These are phyloP conservation scores for Claviceps sorghi DNA, from an alignment of 2,329 filamentous ascomycete genomes.

Conservation along the genomic window DNA sequence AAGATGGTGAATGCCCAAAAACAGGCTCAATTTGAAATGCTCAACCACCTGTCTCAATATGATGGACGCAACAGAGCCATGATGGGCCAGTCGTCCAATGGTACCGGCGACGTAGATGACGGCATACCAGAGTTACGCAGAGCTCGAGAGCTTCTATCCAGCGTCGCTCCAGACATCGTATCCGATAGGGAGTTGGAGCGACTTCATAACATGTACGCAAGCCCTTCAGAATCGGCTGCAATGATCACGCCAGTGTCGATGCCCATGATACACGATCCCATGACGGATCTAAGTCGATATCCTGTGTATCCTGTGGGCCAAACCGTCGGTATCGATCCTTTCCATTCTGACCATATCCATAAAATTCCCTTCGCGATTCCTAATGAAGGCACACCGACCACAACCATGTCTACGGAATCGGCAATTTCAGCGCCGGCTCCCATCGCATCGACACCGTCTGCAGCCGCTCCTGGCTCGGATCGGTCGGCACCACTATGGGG, in stretches of 20 bases:
- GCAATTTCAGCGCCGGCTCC: conserved; percentile 7
- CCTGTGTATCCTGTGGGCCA: conserved; percentile 86
- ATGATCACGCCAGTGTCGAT: conserved; percentile 27
- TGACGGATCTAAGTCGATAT: conserved; percentile 40
- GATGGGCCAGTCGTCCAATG: conserved; percentile 19
- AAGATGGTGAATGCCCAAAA: conserved; percentile 45
- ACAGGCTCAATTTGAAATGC: conserved; percentile 42
- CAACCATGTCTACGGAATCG: conserved; percentile 25
- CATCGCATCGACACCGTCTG: conserved; percentile 8
- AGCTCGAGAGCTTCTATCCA: conserved; percentile 41
- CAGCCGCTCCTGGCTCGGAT: conserved; percentile 14
- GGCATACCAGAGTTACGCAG: conserved; percentile 38
- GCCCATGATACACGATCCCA: conserved; percentile 36
- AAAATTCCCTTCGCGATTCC: conserved; percentile 77
- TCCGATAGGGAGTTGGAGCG: conserved; percentile 41
- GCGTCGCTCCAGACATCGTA: conserved; percentile 35
- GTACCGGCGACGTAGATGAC: conserved; percentile 32
- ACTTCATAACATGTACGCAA: conserved; percentile 38
- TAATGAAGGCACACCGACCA: conserved; percentile 33
- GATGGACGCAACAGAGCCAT: conserved; percentile 25
- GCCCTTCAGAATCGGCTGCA: conserved; percentile 37
- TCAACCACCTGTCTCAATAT: conserved; percentile 38
- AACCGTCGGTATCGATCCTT: conserved; percentile 84
- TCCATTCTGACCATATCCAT: conserved; percentile 85
- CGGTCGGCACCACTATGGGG: conserved; percentile 39